Conservation (phyloP, 805 yeast genomes). For the Yamadazyma endophytica region DNA sequence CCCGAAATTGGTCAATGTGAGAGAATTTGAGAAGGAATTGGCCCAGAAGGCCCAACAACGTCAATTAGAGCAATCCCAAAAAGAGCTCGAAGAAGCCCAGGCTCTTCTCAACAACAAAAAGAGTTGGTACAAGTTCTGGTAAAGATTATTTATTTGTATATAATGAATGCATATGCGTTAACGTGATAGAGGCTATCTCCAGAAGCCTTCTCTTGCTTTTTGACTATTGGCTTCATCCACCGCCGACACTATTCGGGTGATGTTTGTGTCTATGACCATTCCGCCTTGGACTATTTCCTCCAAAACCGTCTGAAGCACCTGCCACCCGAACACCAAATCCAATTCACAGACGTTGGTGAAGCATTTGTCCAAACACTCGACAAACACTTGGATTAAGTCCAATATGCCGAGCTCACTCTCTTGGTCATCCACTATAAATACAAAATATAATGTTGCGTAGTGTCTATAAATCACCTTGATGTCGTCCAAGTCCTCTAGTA, state of each 20-base stretch:
- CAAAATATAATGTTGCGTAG: slow-evolving; percentile 94
- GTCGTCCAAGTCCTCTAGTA: slow-evolving; percentile 63
- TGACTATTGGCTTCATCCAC: slow-evolving; percentile 69
- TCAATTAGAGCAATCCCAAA: slow-evolving; percentile 28
- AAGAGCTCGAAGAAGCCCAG: slow-evolving; percentile 25
- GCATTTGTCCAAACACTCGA: slow-evolving; percentile 89
- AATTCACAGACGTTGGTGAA: slow-evolving; percentile 93
- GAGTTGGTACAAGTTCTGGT: slow-evolving; percentile 15
- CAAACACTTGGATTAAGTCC: slow-evolving; percentile 94
- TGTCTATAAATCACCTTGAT: slow-evolving; percentile 89
- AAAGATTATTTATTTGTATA: neutral
- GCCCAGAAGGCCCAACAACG: slow-evolving; percentile 38
- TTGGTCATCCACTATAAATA: slow-evolving; percentile 92
- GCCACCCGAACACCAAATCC: slow-evolving; percentile 98
- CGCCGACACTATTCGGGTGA: slow-evolving; percentile 73
- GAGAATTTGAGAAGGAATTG: slow-evolving; percentile 43
- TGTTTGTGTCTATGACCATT: slow-evolving; percentile 93
- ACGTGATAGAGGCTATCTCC: neutral
- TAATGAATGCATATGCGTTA: neutral
- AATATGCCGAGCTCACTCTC: slow-evolving; percentile 92
- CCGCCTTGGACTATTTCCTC: slow-evolving; percentile 97
- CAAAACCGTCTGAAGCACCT: slow-evolving; percentile 83
- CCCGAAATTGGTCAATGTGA: slow-evolving; percentile 38
- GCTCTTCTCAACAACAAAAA: slow-evolving; percentile 19
- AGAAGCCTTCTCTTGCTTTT: slow-evolving; percentile 16